Conservation (phyloP, 345 rosid species). For the Cardamine resedifolia region DNA sequence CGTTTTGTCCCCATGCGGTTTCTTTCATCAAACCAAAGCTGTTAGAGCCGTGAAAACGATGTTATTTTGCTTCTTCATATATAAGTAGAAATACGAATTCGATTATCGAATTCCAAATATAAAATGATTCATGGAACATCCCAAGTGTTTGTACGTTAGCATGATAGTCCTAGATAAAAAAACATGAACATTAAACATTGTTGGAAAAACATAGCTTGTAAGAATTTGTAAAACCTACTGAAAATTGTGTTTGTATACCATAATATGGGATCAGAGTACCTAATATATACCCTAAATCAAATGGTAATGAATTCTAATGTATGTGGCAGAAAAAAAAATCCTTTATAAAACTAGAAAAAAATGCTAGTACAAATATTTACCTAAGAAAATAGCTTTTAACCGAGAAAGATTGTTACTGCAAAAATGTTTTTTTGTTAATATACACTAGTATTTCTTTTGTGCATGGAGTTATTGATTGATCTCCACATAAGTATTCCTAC, state of each 20-base stretch:
- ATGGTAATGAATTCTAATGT: not conserved
- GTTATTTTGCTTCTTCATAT: not conserved
- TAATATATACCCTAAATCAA: not conserved
- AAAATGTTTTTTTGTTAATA: not conserved
- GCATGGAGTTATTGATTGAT: not conserved
- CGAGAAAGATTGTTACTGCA: not conserved
- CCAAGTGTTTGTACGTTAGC: not conserved
- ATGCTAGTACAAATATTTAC: not conserved
- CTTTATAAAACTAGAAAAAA: not conserved
- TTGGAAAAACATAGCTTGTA: not conserved
- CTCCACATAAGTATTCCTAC: not conserved
- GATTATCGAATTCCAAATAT: not conserved
- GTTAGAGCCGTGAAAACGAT: not conserved
- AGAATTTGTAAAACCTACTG: not conserved
- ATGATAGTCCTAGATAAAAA: not conserved
- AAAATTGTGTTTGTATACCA: not conserved
- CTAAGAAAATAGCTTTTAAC: not conserved
- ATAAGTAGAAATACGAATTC: not conserved
- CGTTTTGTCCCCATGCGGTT: not conserved
- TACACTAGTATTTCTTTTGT: not conserved
- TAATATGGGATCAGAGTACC: no score
- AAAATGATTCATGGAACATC: not conserved
- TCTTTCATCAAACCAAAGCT: not conserved
- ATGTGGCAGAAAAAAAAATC: not conserved
- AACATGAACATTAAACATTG: not conserved